These are phyloP conservation scores for Penicillium sp. DNA, from an alignment of 2,329 filamentous ascomycete genomes.

Conservation along the genomic window DNA sequence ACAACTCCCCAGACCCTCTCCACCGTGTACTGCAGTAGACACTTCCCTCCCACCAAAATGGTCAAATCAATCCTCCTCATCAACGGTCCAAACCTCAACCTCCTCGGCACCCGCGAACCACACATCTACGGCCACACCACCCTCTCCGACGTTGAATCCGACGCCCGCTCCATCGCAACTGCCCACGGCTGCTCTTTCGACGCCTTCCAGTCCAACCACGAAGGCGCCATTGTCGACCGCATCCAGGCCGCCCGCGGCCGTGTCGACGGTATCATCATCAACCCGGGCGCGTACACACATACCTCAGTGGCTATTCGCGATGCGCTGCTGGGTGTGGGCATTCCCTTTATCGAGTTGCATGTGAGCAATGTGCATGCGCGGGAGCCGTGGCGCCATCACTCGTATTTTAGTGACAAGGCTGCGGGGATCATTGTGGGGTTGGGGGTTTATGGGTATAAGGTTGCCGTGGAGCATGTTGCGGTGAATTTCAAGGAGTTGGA, in stretches of 20 bases:
- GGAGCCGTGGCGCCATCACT: constrained; percentile 69
- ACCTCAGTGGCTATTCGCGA: constrained; percentile 76
- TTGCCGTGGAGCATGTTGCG: constrained; percentile 58
- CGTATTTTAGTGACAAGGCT: constrained; percentile 75
- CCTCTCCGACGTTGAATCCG: constrained; percentile 61
- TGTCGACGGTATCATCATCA: constrained; percentile 68
- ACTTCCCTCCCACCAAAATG: constrained; percentile 24
- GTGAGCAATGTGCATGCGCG: constrained; percentile 73
- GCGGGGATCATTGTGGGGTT: constrained; percentile 72
- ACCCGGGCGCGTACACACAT: constrained; percentile 74
- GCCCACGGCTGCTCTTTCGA: constrained; percentile 55
- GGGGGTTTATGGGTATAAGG: constrained; percentile 63
- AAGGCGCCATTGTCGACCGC: constrained; percentile 72
- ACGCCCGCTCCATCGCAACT: constrained; percentile 54
- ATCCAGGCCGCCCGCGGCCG: constrained; percentile 66
- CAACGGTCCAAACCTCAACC: constrained; percentile 82
- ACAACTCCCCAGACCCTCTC: not conserved
- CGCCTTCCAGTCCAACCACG: constrained; percentile 75
- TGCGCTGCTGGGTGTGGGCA: constrained; percentile 66
- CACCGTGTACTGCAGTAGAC: not conserved
- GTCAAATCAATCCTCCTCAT: constrained; percentile 64
- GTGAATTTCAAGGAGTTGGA: constrained; percentile 40
- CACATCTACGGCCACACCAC: constrained; percentile 72
- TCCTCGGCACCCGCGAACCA: constrained; percentile 74
- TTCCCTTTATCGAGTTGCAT: constrained; percentile 79